Evolutionary conservation across 2,329 filamentous ascomycete genomes (phyloP), one percentile per base, ranked within the genome.

Genomic region (Apiospora kogelbergensis): DNA sequence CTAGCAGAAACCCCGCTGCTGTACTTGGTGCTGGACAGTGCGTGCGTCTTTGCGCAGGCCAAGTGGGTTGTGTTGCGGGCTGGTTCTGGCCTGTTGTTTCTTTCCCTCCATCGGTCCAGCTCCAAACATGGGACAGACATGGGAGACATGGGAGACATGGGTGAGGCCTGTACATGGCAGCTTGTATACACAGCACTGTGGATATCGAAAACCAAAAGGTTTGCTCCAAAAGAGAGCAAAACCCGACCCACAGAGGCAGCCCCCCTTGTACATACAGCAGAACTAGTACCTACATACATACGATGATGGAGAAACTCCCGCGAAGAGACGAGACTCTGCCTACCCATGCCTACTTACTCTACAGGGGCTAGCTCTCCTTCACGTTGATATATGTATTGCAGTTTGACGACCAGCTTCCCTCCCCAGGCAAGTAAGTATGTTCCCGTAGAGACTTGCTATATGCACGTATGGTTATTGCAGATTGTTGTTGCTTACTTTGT

Each of bases 221-320:
- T 65, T 65, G 63, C 63, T 65, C 63, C 41, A 65, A 44, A 65
- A 42, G 44, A 65, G 63, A 45, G 30, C 30, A 45, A 65, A 33
- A 33, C 3, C 33, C 63, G 63, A 65, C 63, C 63, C 63, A 65
- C 63, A 33, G 63, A 5, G 26, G 24, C 17, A 15, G 4, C 40
- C 40, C 48, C 48, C 53, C 53, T n/a, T 60, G 53, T 60, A 60
- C 53, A 37, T 60, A 9, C 53, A 60, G 26, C 26, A n/a, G 22
- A 37, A 42, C 40, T 42, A 42, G 40, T 42, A 60, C 53, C 9
- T 37, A 37, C 30, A 17, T 45, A 20, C 42, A 20, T 45, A 20
- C 20, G 20, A 67, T 41, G 46, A 46, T 67, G 65, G 44, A 67
- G 65, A 40, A 67, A 65, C 63, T 45, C 44, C 63, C 63, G 63